Evolutionary conservation across 192 early-diverging fungal genomes (phyloP), one percentile per base, ranked within the genome.

Genomic region (Diversispora epigaea): DNA sequence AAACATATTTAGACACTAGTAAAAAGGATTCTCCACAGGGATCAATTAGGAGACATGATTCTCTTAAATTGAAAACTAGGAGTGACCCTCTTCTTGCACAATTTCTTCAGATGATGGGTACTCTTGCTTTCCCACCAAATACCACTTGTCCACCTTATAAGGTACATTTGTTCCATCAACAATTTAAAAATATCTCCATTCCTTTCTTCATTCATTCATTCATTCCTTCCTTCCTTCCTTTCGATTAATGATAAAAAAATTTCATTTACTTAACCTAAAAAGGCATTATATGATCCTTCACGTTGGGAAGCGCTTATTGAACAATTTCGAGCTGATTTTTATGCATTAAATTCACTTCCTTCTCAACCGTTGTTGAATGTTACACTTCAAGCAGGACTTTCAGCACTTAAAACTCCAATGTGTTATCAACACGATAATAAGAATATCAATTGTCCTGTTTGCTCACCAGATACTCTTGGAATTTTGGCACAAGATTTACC

Each of bases 401-500:
- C 95, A 10, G 96, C 96, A 6, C 85, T 99, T 55, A 98, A 98
- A 77, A 97, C 96, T 0, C 89, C 89, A 11, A 85, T 90, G 66
- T 98, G 96, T 79, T 87, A 87, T 71, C 85, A 94, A 62, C 76
- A 81, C 0, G 88, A 90, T 0, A 89, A 96, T 78, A 84, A 85
- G 50, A 96, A 94, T 79, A 84, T 95, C 66, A 95, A 99, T 82
- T 99, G 98, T 80, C 98, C 98, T 1, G 92, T 98, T 22, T 99
- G 98, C 75, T 89, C 91, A 65, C 84, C 78, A 1, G 87, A 93
- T 10, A 96, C 92, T 6, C 88, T 98, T 61, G 96, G 96, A 45
- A 83, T 78, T 54, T 84, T 99, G 68, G 96, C 98, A 4, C 80
- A 92, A 70, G 83, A 86, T 4, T 79, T 99, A 25, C 97, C 98